These are phyloP conservation scores for Erythrophleum ivorense DNA, from an alignment of 331 rosid species.

Conservation along the genomic window DNA sequence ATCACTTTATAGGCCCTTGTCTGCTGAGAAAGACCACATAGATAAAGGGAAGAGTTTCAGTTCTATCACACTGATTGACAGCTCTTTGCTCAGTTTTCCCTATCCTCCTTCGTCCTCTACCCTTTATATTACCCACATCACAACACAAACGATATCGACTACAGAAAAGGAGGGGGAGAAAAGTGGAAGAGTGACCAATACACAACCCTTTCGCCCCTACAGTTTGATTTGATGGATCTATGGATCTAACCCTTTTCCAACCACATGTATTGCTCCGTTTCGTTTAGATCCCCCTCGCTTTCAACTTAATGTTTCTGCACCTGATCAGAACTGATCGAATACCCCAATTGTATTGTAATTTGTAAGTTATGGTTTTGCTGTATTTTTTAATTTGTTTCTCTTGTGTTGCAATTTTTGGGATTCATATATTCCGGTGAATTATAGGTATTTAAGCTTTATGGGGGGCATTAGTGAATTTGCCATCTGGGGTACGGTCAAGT, in stretches of 20 bases:
- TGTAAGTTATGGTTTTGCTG: conserved; percentile 20
- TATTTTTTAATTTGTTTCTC: conserved; percentile 7
- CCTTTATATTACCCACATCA: background rate
- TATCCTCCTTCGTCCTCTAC: conserved; percentile 2
- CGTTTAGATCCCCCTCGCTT: conserved; percentile 58
- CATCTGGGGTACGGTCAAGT: conserved; percentile 19
- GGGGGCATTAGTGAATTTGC: conserved; percentile 32
- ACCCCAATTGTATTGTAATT: conserved; percentile 32
- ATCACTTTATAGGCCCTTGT: conserved; percentile 8
- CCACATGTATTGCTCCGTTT: conserved; percentile 68
- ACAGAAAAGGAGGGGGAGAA: background rate
- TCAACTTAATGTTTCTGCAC: conserved; percentile 39
- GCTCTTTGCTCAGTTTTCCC: background rate
- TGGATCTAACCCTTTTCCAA: conserved; percentile 57
- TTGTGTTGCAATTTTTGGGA: conserved; percentile 15
- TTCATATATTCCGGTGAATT: conserved; percentile 15
- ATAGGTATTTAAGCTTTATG: conserved; percentile 17
- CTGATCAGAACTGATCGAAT: conserved; percentile 46
- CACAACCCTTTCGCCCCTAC: conserved; percentile 46
- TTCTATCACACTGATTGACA: conserved; percentile 17
- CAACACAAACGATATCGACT: background rate
- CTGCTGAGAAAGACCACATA: conserved; percentile 16
- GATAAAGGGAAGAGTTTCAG: conserved; percentile 2
- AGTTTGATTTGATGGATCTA: conserved; percentile 60
- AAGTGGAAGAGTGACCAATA: background rate